These are phyloP conservation scores for Psophocarpus tetragonolobus DNA, from an alignment of 306 rosid genomes.

Conservation along the genomic window DNA sequence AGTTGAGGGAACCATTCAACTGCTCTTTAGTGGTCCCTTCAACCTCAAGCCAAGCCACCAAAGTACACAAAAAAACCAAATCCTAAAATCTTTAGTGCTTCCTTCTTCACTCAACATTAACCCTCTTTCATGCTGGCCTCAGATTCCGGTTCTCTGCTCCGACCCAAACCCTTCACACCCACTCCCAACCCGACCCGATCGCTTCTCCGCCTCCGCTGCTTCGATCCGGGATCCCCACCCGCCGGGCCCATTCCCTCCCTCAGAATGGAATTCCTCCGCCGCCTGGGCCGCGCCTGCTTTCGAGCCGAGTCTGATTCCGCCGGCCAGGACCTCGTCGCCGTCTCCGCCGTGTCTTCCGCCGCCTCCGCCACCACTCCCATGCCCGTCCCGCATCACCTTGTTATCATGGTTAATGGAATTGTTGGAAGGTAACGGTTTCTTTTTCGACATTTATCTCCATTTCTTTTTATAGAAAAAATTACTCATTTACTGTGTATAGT, in stretches of 20 bases:
- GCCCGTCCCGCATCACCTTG: constrained; percentile 60
- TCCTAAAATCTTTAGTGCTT: not conserved
- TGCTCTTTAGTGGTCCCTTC: constrained; percentile 1
- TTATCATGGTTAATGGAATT: constrained; percentile 88
- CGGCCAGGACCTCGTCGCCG: constrained; percentile 46
- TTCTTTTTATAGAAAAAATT: too few relatives aligned
- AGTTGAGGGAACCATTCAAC: not conserved
- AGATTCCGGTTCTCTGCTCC: constrained; percentile 36
- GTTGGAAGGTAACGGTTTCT: constrained; percentile 68
- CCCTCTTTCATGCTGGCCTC: constrained; percentile 42
- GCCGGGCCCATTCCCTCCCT: constrained; percentile 26
- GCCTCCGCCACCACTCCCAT: not conserved
- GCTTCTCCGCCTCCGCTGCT: not conserved
- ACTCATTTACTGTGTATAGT: too few relatives aligned
- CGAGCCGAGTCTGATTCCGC: constrained; percentile 45
- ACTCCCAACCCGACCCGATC: not conserved
- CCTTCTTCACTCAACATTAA: not conserved
- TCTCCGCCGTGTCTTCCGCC: not conserved
- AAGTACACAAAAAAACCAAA: not conserved
- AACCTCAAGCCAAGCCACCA: constrained; percentile 2
- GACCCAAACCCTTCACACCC: constrained; percentile 22
- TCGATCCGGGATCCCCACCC: constrained; percentile 28
- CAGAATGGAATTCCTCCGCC: constrained; percentile 48
- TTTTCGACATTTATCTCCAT: too few relatives aligned
- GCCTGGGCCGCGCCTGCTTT: constrained; percentile 40